Base-by-base conservation (phyloP, 306 rosid species). In the Inga oerstediana region DNA sequence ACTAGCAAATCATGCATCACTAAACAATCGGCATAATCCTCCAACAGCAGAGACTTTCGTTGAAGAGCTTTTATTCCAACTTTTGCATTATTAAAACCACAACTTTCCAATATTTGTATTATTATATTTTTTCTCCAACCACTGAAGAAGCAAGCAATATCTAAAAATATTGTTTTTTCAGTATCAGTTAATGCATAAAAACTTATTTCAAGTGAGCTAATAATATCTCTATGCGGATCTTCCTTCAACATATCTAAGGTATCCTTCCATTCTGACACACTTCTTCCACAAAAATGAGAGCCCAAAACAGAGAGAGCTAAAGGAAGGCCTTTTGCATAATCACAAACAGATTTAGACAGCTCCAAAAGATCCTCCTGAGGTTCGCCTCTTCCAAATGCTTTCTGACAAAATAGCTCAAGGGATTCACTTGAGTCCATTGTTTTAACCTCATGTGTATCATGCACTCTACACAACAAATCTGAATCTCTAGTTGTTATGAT, bases 1-100 rank as follows among this genome's bases (percentile, higher is more conserved):
- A 10, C 34, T 0, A 61, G 34, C 72, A 88, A 65, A 74, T 86
- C 80, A 82, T 90, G 91, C 84, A 90, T 78, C 7, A 9, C 74
- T 2, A 80, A 19, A 1, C 13, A 8, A 14, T 8, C 1, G 1
- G 0, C 24, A 56, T 44, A 11, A 0, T 39, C 74, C 45, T 0
- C 1, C 20, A n/a, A n/a, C n/a, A 39, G 10, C 7, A 69, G 1
- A 3, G 74, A 39, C 3, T 39, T 69, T 10, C 10, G 4, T 1
- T 37, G 2, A 68, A 68, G 74, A 68, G 44, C 3, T 7, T 1
- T 10, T 37, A 68, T 34, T 2, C 14, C 16, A 37, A 39, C 9
- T 10, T 8, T 37, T 19, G 49, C n/a, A n/a, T 68, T 1, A 1
- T 32, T 9, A 9, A 58, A 10, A 2, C 64, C 64, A 56, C 64